Evolutionary conservation across 176 grass and related monocot genomes (phyloP).

Genomic region (Aegilops longissima): DNA sequence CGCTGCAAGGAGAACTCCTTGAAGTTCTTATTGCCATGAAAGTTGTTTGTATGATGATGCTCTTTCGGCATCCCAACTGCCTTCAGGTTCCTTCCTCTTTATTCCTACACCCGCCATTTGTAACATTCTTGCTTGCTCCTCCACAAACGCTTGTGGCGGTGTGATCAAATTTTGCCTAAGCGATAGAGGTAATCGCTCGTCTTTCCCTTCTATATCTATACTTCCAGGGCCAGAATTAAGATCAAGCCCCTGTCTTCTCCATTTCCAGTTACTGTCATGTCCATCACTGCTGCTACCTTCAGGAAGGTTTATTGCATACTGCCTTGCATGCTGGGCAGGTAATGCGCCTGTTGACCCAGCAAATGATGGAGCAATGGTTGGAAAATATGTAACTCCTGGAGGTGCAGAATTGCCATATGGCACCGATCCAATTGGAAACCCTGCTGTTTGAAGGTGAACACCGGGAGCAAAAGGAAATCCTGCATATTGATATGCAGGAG

Average conservation of each 20-base stretch:
- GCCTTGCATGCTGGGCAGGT: conserved; percentile 58
- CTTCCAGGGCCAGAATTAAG: conserved; percentile 78
- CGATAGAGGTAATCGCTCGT: conserved; percentile 40
- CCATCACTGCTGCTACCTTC: conserved; percentile 61
- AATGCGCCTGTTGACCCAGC: conserved; percentile 47
- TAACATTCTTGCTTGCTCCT: conserved; percentile 70
- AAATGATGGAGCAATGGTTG: conserved; percentile 42
- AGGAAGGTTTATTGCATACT: conserved; percentile 69
- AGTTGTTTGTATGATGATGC: conserved; percentile 61
- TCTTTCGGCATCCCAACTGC: conserved; percentile 76
- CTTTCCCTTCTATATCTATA: conserved; percentile 60
- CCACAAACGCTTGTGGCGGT: conserved; percentile 49
- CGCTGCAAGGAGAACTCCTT: neutral
- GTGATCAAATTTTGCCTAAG: conserved; percentile 59
- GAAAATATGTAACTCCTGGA: conserved; percentile 40
- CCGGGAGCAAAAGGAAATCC: conserved; percentile 57
- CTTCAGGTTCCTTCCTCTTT: conserved; percentile 87
- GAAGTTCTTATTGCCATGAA: conserved; percentile 57
- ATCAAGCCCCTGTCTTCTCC: conserved; percentile 69
- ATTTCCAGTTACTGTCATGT: conserved; percentile 57
- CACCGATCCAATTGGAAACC: conserved; percentile 55
- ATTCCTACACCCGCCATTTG: conserved; percentile 49
- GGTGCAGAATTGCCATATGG: conserved; percentile 47
- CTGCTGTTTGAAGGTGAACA: conserved; percentile 36
- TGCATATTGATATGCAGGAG: conserved; percentile 62